Base-by-base conservation (phyloP, 352 stramenopile species). In the Globisporangium recalcitrans region DNA sequence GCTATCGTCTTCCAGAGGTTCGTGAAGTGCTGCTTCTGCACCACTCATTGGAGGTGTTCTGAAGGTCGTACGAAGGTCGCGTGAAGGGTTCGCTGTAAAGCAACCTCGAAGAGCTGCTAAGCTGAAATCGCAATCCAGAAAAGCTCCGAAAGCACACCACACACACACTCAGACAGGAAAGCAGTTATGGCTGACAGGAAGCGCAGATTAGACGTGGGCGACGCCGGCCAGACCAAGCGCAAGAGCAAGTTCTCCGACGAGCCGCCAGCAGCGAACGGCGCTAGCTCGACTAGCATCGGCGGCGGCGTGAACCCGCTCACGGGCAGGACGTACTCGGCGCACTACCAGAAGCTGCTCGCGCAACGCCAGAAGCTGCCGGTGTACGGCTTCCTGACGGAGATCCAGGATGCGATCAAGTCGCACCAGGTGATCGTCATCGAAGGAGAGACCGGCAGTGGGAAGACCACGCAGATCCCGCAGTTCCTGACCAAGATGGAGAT, bases 401-500 rank as follows among this genome's bases (percentile, higher is more conserved):
- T 99, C 75, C 77, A 99, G 62, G 76, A 88, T 36, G 96, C 96
- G 40, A 87, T 99, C 6, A 88, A 92, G 70, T 86, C 96, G 31
- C 86, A 98, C 73, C 91, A 91, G 61, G 95, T 99, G 26, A 86
- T 99, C 38, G 96, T 99, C 14, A 93, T 99, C 19, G 97, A 99
- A 67, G 98, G 97, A 69, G 97, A 99, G 74, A 99, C 97, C 8
- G 98, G 98, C 40, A 96, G 77, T 59, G 97, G 96, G 59, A 99
- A 99, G 75, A 99, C 92, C 13, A 98, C 94, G 52, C 91, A 98
- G 77, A 97, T 97, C 73, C 95, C 96, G 58, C 96, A 99, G 74
- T 98, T 98, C 71, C 74, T 98, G 46, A 83, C 76, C 34, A 72
- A 85, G 29, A 67, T 91, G 67, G 73, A 96, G 31, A 76, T 96